phyloP scores from a whole-genome alignment of 768 basidiomycete genomes.

The Mycena venus region DNA sequence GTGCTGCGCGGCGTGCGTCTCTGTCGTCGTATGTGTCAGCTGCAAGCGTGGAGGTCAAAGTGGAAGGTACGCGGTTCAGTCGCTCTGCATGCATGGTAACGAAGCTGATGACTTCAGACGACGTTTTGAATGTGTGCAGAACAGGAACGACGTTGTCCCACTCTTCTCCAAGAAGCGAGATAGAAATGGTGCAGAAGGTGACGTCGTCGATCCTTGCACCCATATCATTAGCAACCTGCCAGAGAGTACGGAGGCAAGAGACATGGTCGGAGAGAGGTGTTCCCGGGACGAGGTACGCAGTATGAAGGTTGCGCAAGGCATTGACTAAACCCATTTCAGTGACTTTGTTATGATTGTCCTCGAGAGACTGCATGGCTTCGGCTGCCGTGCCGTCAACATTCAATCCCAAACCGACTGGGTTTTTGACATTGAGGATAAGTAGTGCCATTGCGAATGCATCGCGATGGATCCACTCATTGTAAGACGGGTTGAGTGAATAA shows the following conservation, averaged over 20 bases:
- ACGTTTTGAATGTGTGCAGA: not conserved
- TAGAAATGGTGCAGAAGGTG: slow-evolving; percentile 31
- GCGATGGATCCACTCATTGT: slow-evolving; percentile 34
- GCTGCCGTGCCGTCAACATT: slow-evolving; percentile 30
- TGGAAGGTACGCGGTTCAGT: not conserved
- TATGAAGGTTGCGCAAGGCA: slow-evolving; percentile 13
- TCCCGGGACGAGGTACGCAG: slow-evolving; percentile 7
- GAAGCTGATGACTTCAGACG: slow-evolving; percentile 3
- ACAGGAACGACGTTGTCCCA: slow-evolving; percentile 32
- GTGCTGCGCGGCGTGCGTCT: not conserved
- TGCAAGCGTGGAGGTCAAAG: not conserved
- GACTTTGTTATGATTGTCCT: too few species aligned
- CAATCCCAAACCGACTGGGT: slow-evolving; percentile 36
- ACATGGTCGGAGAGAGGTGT: slow-evolving; percentile 33
- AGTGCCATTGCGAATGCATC: slow-evolving; percentile 34
- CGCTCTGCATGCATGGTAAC: slow-evolving; percentile 10
- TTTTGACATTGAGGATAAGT: slow-evolving; percentile 28
- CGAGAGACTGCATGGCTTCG: too few species aligned
- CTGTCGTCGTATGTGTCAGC: not conserved
- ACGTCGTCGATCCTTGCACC: slow-evolving; percentile 34
- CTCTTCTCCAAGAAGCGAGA: slow-evolving; percentile 35
- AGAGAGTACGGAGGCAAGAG: slow-evolving; percentile 26
- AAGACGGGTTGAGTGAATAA: slow-evolving; percentile 22
- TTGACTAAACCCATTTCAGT: slow-evolving; percentile 28
- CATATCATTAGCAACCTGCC: slow-evolving; percentile 26